Evolutionary conservation across 176 grass and related monocot genomes (phyloP).

Genomic region (Bromus sterilis): DNA sequence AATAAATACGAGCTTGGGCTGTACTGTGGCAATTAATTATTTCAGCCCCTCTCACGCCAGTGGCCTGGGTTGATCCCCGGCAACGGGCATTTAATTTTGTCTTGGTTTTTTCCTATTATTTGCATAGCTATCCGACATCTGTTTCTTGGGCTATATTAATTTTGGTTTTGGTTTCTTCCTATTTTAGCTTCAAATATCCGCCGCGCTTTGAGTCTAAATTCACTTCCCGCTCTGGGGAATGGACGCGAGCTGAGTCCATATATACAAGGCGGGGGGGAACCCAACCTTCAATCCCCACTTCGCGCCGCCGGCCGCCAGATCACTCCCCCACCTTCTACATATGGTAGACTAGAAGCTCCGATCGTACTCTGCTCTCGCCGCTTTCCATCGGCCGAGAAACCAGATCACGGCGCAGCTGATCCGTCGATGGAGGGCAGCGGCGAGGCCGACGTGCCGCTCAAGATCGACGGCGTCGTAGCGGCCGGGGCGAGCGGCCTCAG

Average conservation of each 20-base stretch:
- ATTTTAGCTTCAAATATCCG: too few species aligned
- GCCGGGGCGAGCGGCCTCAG: background rate
- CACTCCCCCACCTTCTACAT: too few species aligned
- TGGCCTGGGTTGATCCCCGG: conserved; percentile 93
- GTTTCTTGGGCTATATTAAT: too few species aligned
- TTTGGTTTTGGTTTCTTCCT: background rate
- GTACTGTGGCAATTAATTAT: conserved; percentile 93
- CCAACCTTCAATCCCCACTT: background rate
- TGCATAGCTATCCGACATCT: too few species aligned
- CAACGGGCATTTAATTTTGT: conserved; percentile 46
- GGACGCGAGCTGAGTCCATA: background rate
- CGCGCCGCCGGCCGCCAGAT: too few species aligned
- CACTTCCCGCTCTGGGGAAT: background rate
- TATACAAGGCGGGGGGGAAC: background rate
- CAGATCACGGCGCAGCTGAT: background rate
- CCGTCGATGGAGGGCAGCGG: background rate
- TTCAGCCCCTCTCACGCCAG: conserved; percentile 69
- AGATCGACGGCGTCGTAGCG: background rate
- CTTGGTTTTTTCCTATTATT: too few species aligned
- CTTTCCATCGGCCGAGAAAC: background rate
- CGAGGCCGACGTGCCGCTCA: background rate
- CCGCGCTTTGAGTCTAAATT: background rate
- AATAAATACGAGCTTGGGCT: conserved; percentile 18
- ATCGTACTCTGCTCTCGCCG: too few species aligned
- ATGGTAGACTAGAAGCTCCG: too few species aligned